Evolutionary conservation across 2,329 filamentous ascomycete species (phyloP), one percentile per base, ranked within the genome.

Genomic region (Tolypocladium paradoxum): DNA sequence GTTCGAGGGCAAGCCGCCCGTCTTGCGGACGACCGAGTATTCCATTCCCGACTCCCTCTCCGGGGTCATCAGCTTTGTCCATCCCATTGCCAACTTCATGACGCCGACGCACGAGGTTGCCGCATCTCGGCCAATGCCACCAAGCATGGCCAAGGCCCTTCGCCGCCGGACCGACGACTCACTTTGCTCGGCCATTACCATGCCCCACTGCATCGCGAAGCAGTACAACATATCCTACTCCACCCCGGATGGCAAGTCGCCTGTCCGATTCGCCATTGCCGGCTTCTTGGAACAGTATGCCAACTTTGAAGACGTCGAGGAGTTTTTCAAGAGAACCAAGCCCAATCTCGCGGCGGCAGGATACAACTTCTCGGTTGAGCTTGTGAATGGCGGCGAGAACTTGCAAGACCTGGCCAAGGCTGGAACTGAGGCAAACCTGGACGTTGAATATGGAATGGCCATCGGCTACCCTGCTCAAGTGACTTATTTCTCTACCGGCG

Each of bases 41-140:
- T 67, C 67, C 2, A 62, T 78, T 2, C 76, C 76, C 0, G 65
- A 65, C 4, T 56, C 61, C 4, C 64, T 79, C 6, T 58, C 63
- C 2, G 58, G 62, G 2, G 61, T 67, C 53, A 68, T 79, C 51
- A 68, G 68, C 51, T 78, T 78, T 55, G 65, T 79, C 31, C 70
- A 76, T 40, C 76, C 76, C 0, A 61, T 78, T 43, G 65, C 69
- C 53, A 74, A 78, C 64, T 79, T 79, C 53, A 73, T 77, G 70
- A 64, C 67, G 3, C 74, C 74, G 2, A 69, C 61, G 49, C 65
- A 64, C 49, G 62, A 64, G 35, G 52, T 65, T 55, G 14, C 57
- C 54, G 5, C 55, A 27, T 20, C 55, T 18, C 31, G 50, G n/a
- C 37, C 47, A 11, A 5, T 54, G 35, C 20, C 47, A 18, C 27